Evolutionary conservation across 352 stramenopile species (phyloP).

Genomic region (Elongisporangium senticosum): DNA sequence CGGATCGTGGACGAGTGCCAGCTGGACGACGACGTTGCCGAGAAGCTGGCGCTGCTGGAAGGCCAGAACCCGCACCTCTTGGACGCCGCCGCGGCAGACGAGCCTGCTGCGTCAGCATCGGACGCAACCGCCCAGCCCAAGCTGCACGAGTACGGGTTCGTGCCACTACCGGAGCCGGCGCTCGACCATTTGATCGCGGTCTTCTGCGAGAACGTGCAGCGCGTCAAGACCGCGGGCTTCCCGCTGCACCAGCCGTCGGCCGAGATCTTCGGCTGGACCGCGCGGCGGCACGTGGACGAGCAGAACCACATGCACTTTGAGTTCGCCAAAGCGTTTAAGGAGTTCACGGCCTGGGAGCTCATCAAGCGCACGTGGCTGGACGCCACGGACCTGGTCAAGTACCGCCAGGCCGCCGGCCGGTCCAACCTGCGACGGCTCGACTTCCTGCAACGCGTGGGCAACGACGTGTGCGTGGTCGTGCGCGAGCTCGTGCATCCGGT

Average conservation of each 20-base stretch:
- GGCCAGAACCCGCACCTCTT: conserved; percentile 3
- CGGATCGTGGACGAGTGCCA: conserved; percentile 11
- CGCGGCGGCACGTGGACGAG: conserved; percentile 23
- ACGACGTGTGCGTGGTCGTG: conserved; percentile 21
- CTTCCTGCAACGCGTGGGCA: conserved; percentile 26
- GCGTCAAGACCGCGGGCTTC: conserved; percentile 6
- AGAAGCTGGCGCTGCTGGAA: conserved; percentile 31
- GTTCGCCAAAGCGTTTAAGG: conserved; percentile 24
- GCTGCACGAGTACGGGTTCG: conserved; percentile 14
- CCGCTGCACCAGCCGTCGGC: conserved; percentile 5
- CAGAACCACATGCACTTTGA: conserved; percentile 35
- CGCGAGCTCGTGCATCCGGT: conserved; percentile 26
- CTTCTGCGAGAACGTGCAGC: conserved; percentile 18
- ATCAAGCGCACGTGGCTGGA: conserved; percentile 20
- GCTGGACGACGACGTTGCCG: conserved; percentile 22
- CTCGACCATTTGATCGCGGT: conserved; percentile 7
- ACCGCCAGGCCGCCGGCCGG: conserved; percentile 8
- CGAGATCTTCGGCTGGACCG: conserved; percentile 34
- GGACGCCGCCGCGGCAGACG: neutral
- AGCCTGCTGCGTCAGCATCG: neutral
- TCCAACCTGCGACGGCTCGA: conserved; percentile 23
- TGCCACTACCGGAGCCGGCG: conserved; percentile 8
- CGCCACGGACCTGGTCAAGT: conserved; percentile 17
- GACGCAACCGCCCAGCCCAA: neutral
- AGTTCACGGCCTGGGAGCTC: conserved; percentile 18